phyloP scores from a whole-genome alignment of 192 early-diverging fungal species.

The Spizellomyces sp. region DNA sequence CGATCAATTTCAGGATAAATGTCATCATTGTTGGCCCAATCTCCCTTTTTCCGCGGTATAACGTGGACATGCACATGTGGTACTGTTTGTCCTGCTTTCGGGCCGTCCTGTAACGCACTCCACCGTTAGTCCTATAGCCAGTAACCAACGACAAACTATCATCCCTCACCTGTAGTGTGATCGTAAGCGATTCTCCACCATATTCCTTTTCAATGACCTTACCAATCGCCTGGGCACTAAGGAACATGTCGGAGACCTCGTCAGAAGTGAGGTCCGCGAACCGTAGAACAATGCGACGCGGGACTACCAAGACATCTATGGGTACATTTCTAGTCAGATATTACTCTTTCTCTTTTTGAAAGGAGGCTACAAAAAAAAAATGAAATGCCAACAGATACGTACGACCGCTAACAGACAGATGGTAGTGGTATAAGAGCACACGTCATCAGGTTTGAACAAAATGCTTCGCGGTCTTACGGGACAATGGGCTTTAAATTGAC shows the following conservation, averaged over 20 bases:
- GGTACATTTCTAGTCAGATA: background rate
- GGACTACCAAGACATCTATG: constrained; percentile 82
- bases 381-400: too few relatives aligned
- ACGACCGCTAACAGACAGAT: background rate
- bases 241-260: constrained; percentile 81
- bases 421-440: background rate
- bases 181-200: constrained; percentile 69
- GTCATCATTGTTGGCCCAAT: constrained; percentile 86
- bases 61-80: constrained; percentile 92
- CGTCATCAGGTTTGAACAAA: background rate
- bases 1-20: constrained; percentile 78
- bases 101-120: constrained; percentile 61
- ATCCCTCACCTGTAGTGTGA: constrained; percentile 71
- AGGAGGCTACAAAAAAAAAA: too few relatives aligned
- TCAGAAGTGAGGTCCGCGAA: constrained; percentile 77
- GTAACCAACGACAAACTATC: too few relatives aligned
- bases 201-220: constrained; percentile 74
- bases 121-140: too few relatives aligned
- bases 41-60: constrained; percentile 78
- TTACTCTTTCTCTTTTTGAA: too few relatives aligned
- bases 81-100: constrained; percentile 77
- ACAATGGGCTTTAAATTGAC: constrained; percentile 94
- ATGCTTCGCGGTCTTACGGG: constrained; percentile 55
- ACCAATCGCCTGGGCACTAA: constrained; percentile 77
- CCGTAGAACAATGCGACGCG: constrained; percentile 67